Evolutionary conservation across 1,284 basidiomycete species (phyloP), one percentile per base, ranked within the genome.

Genomic region (Heterobasidion occidentale): DNA sequence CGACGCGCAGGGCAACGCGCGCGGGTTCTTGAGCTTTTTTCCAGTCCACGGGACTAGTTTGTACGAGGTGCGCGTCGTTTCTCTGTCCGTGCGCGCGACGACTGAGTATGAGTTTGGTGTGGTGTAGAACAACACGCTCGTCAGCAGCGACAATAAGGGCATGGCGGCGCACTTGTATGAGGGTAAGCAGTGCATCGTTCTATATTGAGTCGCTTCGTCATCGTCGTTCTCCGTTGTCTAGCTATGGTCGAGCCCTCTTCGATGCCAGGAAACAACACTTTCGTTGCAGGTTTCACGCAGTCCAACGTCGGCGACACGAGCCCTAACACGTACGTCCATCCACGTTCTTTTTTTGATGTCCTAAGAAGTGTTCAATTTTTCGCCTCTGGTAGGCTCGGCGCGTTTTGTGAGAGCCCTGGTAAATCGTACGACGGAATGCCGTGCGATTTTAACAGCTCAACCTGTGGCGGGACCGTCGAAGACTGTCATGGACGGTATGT

Each of bases 91-190:
- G 36, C 19, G 20, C 36, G 7, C 9, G 48, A 9, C 27, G 35
- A 17, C 34, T 53, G 27, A 44, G 56, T 49, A 52, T 44, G 12
- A 46, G 9, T 54, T 57, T 19, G 36, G 14, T 44, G 27, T 27
- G 27, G 27, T 27, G 27, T 27, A 88, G 86, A 91, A 90, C 65
- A 90, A 90, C 60, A 90, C 88, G 0, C 72, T 90, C 9, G 77
- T 91, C 36, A 89, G 86, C 66, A 72, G 77, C 5, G 88, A 90
- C 68, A 90, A 90, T 71, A 91, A 91, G 66, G 89, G 89, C 27
- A 89, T 91, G 85, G 87, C 88, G 5, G 88, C 88, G 9, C 85
- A 80, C 66, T 65, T 90, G 14, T 90, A 88, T 59, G 89, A 90
- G 74, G 71, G 85, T 85, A 59, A 51, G 74, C 59, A 7, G 20